Conservation (phyloP, 345 rosid species). For the Aegle marmelos region DNA sequence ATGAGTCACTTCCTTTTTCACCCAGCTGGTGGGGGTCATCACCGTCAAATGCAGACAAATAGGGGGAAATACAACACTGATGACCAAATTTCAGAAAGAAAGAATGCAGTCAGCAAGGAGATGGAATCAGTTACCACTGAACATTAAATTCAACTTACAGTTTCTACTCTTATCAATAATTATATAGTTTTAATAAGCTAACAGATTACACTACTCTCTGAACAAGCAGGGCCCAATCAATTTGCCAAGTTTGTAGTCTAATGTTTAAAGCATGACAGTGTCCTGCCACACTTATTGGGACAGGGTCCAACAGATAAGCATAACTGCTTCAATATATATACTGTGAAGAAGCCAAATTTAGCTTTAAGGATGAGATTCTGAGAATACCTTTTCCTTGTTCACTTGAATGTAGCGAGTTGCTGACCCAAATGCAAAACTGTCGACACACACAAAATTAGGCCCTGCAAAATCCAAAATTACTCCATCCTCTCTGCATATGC, state of each 20-base stretch:
- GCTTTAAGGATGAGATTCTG: neutral
- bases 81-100: constrained; percentile 9
- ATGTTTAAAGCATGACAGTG: neutral
- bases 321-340: neutral
- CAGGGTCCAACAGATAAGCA: neutral
- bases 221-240: neutral
- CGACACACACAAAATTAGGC: constrained; percentile 86
- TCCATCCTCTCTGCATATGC: constrained; percentile 93
- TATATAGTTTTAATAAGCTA: neutral
- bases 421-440: constrained; percentile 79
- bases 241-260: neutral
- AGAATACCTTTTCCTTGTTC: constrained; percentile 58
- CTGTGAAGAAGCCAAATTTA: neutral
- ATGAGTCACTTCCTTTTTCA: constrained; percentile 31
- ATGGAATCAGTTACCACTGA: neutral
- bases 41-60: constrained; percentile 28
- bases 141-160: neutral
- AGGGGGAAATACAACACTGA: constrained; percentile 43
- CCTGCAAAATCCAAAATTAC: constrained; percentile 91
- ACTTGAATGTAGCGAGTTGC: constrained; percentile 77
- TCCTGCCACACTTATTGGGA: neutral
- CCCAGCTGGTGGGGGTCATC: constrained; percentile 31
- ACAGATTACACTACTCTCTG: neutral
- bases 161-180: neutral
- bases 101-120: neutral